A percentile compares a stretch with the other conserved stretches of the same genome.
These are phyloP conservation scores for Euphorbia lathyris DNA, from an alignment of 345 rosid species.

Conservation along the genomic window DNA sequence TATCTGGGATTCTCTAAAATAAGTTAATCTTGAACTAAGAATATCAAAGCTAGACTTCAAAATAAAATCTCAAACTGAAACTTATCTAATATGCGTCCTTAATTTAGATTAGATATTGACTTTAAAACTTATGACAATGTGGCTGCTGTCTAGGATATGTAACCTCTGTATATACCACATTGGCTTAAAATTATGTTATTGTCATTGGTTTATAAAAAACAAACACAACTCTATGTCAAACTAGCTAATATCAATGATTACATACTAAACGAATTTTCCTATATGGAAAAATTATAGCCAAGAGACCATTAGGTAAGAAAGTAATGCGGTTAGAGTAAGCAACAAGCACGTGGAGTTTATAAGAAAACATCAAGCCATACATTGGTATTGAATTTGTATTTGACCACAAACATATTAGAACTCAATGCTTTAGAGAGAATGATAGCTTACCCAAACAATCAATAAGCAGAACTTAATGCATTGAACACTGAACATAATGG, in stretches of 20 bases:
- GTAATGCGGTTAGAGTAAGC: neutral
- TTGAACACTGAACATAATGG: too few relatives aligned
- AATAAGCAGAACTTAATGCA: neutral
- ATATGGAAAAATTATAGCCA: neutral
- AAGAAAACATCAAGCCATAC: neutral
- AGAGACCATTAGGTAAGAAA: neutral
- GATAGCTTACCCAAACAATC: neutral
- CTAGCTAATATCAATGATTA: too few relatives aligned
- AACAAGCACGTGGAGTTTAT: neutral
- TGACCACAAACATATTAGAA: neutral
- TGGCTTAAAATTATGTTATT: neutral
- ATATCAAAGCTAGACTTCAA: too few relatives aligned
- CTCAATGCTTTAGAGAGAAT: neutral
- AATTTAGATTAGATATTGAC: too few relatives aligned
- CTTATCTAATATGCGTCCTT: too few relatives aligned
- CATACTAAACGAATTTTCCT: neutral
- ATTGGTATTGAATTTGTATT: neutral
- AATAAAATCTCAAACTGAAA: too few relatives aligned
- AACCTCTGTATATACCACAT: neutral
- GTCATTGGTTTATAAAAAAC: neutral
- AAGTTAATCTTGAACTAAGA: too few relatives aligned
- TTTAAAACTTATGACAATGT: too few relatives aligned
- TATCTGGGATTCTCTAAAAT: too few relatives aligned
- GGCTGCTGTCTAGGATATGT: too few relatives aligned
- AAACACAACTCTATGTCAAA: neutral